These are phyloP conservation scores for Paracamarosporium sp. DNA, from an alignment of 2,329 filamentous ascomycete genomes.

Conservation along the genomic window DNA sequence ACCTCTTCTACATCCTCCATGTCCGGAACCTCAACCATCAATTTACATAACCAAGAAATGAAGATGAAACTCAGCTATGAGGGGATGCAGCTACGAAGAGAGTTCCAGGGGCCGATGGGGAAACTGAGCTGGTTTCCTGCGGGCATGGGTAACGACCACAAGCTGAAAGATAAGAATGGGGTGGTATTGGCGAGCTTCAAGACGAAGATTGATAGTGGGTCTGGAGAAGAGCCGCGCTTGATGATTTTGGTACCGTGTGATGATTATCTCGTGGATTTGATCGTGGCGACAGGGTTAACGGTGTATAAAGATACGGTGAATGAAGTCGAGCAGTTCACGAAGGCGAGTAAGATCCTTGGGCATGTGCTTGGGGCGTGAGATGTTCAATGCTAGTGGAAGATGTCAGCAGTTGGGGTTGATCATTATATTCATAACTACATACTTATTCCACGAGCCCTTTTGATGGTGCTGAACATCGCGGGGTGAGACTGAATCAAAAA, in stretches of 20 bases:
- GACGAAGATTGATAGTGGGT: not conserved
- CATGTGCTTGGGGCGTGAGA: not conserved
- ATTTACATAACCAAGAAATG: not conserved
- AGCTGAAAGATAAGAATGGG: not conserved
- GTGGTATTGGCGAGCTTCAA: not conserved
- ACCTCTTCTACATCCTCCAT: not conserved
- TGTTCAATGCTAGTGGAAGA: too few relatives aligned
- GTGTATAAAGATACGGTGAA: not conserved
- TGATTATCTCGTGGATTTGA: not conserved
- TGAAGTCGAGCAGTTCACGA: not conserved
- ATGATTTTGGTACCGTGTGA: not conserved
- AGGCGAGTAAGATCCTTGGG: not conserved
- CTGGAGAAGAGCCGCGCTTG: not conserved
- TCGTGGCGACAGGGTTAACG: not conserved
- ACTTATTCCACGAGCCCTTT: too few relatives aligned
- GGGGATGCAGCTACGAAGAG: not conserved
- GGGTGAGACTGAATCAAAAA: too few relatives aligned
- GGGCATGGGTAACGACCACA: not conserved
- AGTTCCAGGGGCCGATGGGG: not conserved
- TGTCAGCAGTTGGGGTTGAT: too few relatives aligned
- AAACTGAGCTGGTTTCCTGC: not conserved
- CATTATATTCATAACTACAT: too few relatives aligned
- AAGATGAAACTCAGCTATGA: not conserved
- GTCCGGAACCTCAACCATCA: not conserved
- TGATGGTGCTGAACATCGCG: too few relatives aligned